Base-by-base conservation (phyloP, 768 basidiomycete species). In the Hydnomerulius pinastri region DNA sequence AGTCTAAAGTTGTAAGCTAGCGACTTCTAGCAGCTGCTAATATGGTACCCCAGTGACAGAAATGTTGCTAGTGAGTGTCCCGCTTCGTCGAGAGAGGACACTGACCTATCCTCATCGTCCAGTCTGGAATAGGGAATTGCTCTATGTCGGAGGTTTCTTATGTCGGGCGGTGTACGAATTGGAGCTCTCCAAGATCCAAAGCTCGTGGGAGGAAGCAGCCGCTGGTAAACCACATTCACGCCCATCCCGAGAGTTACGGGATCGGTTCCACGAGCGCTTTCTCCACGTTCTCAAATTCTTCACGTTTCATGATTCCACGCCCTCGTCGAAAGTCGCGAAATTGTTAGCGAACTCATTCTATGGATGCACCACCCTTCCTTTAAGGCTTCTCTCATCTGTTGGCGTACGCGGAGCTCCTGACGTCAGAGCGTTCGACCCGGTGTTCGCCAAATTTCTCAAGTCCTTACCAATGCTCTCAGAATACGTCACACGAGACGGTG, bases 91-190 rank as follows among this genome's bases (percentile, higher is more conserved):
- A 3, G 6, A 17, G 17, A 18, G 12, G 27, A 11, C 12, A 40
- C 27, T 48, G 24, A 20, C 15, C 21, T 21, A 24, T 35, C 51
- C 43, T 33, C 28, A 9, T 7, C 27, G 15, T 47, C 27, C 44
- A 88, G 87, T 84, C 6, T 95, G 92, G 94, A 98, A 98, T 61
- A 82, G 77, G 57, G 95, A 97, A 60, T 75, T 98, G 3, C 74
- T 98, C 4, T 86, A 81, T 58, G 76, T 92, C 12, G 92, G 92
- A 5, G 95, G 93, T 2, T 82, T 88, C 53, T 76, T 97, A 20
- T 77, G 85, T 46, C 85, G 94, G 10, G 71, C 82, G 6, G 87
- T 90, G 0, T 98, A 96, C 58, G 92, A 97, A 58, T 69, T 82
- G 20, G 92, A 97, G 68, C 71, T 97, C 53, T 72, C 68, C 3